Conservation (phyloP, 176 grass and related monocot species). For the Oryza meridionalis region DNA sequence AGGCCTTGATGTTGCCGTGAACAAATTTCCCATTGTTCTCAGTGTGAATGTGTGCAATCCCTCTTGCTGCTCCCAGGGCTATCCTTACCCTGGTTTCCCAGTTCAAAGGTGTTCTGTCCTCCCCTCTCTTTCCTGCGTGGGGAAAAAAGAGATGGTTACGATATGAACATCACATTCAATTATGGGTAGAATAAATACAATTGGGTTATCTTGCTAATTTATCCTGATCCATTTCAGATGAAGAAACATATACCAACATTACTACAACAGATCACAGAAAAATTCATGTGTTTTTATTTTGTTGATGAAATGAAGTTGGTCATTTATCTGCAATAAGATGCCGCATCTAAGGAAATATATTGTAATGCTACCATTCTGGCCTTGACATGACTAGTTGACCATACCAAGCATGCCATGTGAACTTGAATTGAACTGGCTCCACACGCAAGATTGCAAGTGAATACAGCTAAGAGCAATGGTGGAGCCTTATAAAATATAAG, state of each 20-base stretch:
- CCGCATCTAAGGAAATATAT: not conserved
- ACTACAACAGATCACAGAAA: not conserved
- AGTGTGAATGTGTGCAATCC: slow-evolving; percentile 71
- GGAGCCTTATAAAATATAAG: not conserved
- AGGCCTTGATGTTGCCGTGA: slow-evolving; percentile 95
- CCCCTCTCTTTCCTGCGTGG: slow-evolving; percentile 76
- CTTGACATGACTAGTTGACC: slow-evolving; percentile 31
- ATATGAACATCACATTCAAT: not conserved
- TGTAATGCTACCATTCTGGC: slow-evolving; percentile 16
- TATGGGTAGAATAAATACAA: not conserved
- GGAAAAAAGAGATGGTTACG: not conserved
- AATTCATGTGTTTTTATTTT: slow-evolving; percentile 8
- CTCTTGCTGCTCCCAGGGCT: slow-evolving; percentile 81
- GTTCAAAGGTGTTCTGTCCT: slow-evolving; percentile 74
- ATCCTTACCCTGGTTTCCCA: slow-evolving; percentile 92
- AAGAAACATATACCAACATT: not conserved
- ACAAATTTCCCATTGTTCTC: slow-evolving; percentile 94
- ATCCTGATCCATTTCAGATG: slow-evolving; percentile 17
- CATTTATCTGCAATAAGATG: not conserved
- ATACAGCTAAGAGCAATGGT: slow-evolving; percentile 38
- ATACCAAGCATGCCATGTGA: slow-evolving; percentile 44
- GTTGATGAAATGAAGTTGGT: not conserved
- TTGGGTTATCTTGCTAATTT: not conserved
- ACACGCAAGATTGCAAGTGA: slow-evolving; percentile 29
- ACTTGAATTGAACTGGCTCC: slow-evolving; percentile 33